phyloP scores from a whole-genome alignment of 192 early-diverging fungal species.

The Coemansia pectinata region DNA sequence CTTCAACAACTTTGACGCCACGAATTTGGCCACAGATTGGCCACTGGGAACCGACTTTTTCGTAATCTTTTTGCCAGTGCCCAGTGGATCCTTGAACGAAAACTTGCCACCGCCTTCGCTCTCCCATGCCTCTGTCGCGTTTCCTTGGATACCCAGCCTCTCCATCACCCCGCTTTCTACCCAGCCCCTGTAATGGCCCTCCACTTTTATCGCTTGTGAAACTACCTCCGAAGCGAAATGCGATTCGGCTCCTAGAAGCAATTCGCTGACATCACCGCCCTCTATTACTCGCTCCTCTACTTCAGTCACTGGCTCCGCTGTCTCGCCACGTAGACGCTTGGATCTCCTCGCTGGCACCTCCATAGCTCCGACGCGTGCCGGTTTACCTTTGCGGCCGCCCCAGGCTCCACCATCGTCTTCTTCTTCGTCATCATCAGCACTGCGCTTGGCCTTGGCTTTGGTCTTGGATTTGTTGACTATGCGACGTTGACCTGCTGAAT shows the following conservation, averaged over 20 bases:
- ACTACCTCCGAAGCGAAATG: slow-evolving; percentile 57
- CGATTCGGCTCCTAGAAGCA: slow-evolving; percentile 56
- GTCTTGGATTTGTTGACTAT: slow-evolving; percentile 5
- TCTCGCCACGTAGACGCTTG: slow-evolving; percentile 47
- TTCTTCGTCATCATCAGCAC: neutral
- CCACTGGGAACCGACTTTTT: slow-evolving; percentile 32
- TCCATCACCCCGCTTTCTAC: slow-evolving; percentile 58
- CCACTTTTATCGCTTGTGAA: slow-evolving; percentile 57
- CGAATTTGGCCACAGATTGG: slow-evolving; percentile 51
- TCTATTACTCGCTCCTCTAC: slow-evolving; percentile 38
- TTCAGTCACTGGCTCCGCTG: slow-evolving; percentile 26
- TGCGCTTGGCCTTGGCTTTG: slow-evolving; percentile 4
- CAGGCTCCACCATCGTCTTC: slow-evolving; percentile 14
- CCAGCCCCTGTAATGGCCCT: slow-evolving; percentile 70
- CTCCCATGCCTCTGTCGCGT: slow-evolving; percentile 70
- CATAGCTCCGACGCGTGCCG: neutral
- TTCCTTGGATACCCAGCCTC: slow-evolving; percentile 61
- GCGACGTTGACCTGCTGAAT: neutral
- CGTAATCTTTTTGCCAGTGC: slow-evolving; percentile 47
- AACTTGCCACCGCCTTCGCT: slow-evolving; percentile 74
- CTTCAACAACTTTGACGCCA: slow-evolving; percentile 66
- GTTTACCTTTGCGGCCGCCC: slow-evolving; percentile 10
- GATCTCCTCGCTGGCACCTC: slow-evolving; percentile 31
- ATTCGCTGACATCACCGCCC: slow-evolving; percentile 27
- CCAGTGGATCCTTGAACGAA: slow-evolving; percentile 66